phyloP scores from a whole-genome alignment of 139 green algal genomes.

The Volvox africanus region DNA sequence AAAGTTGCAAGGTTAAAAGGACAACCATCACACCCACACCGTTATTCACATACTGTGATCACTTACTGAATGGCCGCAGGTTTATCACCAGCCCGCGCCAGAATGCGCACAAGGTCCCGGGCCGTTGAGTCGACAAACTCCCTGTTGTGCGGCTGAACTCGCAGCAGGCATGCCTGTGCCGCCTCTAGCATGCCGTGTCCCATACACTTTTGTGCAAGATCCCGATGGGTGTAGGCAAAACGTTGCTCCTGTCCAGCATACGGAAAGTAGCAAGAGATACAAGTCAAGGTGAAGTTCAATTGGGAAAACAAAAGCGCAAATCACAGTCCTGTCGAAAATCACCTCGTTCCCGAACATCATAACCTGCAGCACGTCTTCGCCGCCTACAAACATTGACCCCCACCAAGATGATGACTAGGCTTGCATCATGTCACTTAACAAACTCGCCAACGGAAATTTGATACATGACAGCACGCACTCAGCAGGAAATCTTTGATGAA shows the following conservation, averaged over 20 bases:
- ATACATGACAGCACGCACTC: too few species aligned
- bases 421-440: too few species aligned
- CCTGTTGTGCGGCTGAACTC: not conserved
- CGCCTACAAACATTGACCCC: too few species aligned
- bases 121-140: conserved; percentile 17
- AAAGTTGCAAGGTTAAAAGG: too few species aligned
- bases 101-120: conserved; percentile 18
- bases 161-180: conserved; percentile 34
- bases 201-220: conserved; percentile 32
- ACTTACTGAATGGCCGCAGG: conserved; percentile 23
- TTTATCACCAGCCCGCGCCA: conserved; percentile 35
- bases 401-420: too few species aligned
- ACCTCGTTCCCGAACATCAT: not conserved
- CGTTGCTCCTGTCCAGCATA: not conserved
- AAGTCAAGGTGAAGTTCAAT: too few species aligned
- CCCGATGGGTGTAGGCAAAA: conserved; percentile 26
- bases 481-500: too few species aligned
- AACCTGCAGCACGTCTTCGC: too few species aligned
- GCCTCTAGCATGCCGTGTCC: conserved; percentile 35
- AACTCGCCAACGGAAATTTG: too few species aligned
- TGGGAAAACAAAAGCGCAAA: not conserved
- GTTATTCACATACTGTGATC: not conserved
- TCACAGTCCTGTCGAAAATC: not conserved
- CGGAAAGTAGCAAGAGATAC: not conserved
- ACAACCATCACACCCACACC: too few species aligned